Conservation (phyloP, 306 rosid species). For the Cicer yamashitae region DNA sequence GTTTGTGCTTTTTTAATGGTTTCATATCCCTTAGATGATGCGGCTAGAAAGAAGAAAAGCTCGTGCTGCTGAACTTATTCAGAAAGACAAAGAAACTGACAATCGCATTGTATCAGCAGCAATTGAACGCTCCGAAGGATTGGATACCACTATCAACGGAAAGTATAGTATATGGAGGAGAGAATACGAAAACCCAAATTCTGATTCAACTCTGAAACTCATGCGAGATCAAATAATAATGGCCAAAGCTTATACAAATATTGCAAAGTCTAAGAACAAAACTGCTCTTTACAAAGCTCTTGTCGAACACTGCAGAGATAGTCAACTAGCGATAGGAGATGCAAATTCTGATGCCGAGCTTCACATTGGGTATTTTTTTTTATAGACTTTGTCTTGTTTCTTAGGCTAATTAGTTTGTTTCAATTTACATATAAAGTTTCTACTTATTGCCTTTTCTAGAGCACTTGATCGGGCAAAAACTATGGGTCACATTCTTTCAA, state of each 20-base stretch:
- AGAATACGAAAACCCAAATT: constrained; percentile 84
- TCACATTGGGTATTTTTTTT: constrained; percentile 70
- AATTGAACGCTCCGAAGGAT: constrained; percentile 66
- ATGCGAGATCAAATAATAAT: constrained; percentile 95
- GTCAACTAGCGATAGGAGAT: constrained; percentile 78
- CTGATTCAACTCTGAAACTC: constrained; percentile 91
- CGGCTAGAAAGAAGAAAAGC: constrained; percentile 79
- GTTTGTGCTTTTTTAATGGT: constrained; percentile 37
- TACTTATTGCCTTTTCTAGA: constrained; percentile 55
- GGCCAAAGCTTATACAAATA: constrained; percentile 85
- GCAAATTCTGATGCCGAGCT: constrained; percentile 87
- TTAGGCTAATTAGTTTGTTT: constrained; percentile 36
- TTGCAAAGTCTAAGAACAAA: constrained; percentile 84
- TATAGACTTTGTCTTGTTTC: constrained; percentile 39
- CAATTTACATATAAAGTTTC: constrained; percentile 49
- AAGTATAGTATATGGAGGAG: constrained; percentile 96
- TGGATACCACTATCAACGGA: constrained; percentile 70
- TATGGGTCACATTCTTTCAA: constrained; percentile 88
- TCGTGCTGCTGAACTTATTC: constrained; percentile 68
- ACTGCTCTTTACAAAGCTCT: constrained; percentile 65
- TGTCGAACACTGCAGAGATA: constrained; percentile 64
- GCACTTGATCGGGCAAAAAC: constrained; percentile 89
- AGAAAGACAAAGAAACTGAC: constrained; percentile 72
- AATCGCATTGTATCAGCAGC: constrained; percentile 68
- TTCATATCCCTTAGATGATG: constrained; percentile 62